Base-by-base conservation (phyloP, 148 eudicot species). In the Cornus controversa region DNA sequence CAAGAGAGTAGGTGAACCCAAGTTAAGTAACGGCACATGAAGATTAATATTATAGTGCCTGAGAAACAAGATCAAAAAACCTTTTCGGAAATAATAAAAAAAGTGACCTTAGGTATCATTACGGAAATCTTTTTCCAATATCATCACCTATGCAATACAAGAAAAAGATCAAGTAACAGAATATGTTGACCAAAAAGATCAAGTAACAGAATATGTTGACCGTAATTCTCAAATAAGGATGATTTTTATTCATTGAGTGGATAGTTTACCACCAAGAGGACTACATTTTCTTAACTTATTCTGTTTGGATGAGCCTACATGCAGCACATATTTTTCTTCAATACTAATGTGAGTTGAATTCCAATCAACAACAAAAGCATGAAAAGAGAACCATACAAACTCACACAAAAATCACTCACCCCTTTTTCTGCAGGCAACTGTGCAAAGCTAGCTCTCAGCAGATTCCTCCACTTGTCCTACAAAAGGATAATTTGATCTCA, bases 401-500 rank as follows among this genome's bases (percentile, higher is more conserved):
- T 47, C 24, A 34, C 54, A 71, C 50, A 80, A 34, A 70, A 60
- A 31, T 14, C 37, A 63, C 90, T 87, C 79, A 96, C 99, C 97
- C 89, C 97, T 78, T 91, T 86, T 53, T 90, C 97, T 23, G 90
- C 76, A 36, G 91, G 86, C 29, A 84, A 50, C 70, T 80, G 86
- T 26, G 90, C 86, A 78, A 81, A 83, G 83, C 98, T 91, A 81
- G 99, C 99, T 87, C 89, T 90, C 58, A 96, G 91, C 42, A 96
- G 93, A 85, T 96, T 96, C 83, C 99, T 92, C 99, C 99, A 96
- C 78, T 96, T 96, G 84, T 96, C 99, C 99, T 96, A 89, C 72
- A 84, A 80, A 77, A 74, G 0, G 1, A 23, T 13, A 69, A 79
- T 31, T 25, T 24, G 8, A 22, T 72, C 18, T 81, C 66, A 87